These are phyloP conservation scores for Leccinellum luteum DNA, from an alignment of 768 basidiomycete species.

Conservation along the genomic window DNA sequence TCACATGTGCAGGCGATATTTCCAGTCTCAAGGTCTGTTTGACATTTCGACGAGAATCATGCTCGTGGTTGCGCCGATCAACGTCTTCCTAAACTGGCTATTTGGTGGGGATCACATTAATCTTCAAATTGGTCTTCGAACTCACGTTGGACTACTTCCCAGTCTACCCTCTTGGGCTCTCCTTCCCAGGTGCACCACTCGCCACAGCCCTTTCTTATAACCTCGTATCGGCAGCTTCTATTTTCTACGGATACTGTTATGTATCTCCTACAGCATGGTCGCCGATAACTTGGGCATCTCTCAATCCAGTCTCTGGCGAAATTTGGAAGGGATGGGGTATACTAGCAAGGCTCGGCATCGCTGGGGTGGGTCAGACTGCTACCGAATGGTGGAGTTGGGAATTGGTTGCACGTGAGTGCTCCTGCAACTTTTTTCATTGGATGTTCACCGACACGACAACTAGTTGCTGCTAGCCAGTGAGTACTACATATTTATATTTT, in stretches of 20 bases:
- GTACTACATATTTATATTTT: conserved; percentile 2
- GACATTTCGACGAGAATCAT: conserved; percentile 82
- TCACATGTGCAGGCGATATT: conserved; percentile 36
- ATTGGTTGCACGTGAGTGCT: conserved; percentile 51
- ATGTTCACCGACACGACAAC: background rate
- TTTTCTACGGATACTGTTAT: conserved; percentile 61
- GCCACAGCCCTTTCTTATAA: conserved; percentile 89
- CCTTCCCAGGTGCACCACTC: conserved; percentile 90
- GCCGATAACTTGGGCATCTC: conserved; percentile 21
- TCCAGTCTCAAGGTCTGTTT: conserved; percentile 87
- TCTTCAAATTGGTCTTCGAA: background rate
- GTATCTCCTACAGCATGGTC: conserved; percentile 79
- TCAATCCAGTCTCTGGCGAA: conserved; percentile 52
- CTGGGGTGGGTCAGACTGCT: conserved; percentile 79
- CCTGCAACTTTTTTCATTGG: background rate
- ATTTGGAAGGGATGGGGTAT: conserved; percentile 68
- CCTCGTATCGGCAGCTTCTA: conserved; percentile 63
- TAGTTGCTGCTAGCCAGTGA: conserved; percentile 56
- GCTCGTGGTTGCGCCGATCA: conserved; percentile 79
- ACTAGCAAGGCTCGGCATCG: conserved; percentile 72
- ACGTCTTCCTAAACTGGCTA: conserved; percentile 77
- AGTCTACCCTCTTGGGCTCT: conserved; percentile 62
- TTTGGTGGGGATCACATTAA: conserved; percentile 53
- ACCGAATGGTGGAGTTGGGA: conserved; percentile 99
- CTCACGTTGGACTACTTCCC: background rate